phyloP scores from a whole-genome alignment of 371 early-diverging fungal species.

The Apophysomyces sp. region DNA sequence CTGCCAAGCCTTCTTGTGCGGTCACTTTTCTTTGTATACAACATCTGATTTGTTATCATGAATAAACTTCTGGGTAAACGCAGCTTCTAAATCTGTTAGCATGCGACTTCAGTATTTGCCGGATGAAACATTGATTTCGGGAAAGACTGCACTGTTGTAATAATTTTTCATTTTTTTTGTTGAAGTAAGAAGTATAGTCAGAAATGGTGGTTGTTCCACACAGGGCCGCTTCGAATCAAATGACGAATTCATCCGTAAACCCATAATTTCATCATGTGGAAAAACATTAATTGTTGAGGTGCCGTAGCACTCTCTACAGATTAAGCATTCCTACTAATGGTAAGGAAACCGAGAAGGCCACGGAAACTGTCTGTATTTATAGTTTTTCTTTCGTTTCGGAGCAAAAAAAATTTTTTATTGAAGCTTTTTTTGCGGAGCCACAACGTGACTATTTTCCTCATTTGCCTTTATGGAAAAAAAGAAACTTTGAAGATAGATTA shows the following conservation, averaged over 20 bases:
- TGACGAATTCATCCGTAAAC: conserved; percentile 42
- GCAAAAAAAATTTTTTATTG: not conserved
- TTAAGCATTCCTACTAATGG: conserved; percentile 47
- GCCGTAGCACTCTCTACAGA: conserved; percentile 39
- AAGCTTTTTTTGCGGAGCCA: too few species aligned
- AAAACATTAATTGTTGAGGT: conserved; percentile 33
- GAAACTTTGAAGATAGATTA: too few species aligned
- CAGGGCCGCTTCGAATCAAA: conserved; percentile 42
- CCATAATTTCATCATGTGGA: conserved; percentile 49
- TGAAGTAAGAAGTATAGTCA: conserved; percentile 16
- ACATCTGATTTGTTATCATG: too few species aligned
- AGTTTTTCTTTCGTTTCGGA: conserved; percentile 2
- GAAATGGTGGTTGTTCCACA: conserved; percentile 32
- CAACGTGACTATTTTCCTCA: too few species aligned
- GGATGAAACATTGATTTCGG: too few species aligned
- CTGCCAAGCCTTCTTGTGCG: too few species aligned
- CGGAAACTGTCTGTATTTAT: conserved; percentile 1
- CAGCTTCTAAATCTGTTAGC: too few species aligned
- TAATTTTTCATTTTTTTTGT: conserved; percentile 18
- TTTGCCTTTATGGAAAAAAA: too few species aligned
- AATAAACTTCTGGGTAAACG: too few species aligned
- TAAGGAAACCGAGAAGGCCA: conserved; percentile 17
- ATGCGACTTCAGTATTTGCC: too few species aligned
- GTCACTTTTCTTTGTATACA: too few species aligned
- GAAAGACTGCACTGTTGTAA: not conserved